Conservation (phyloP, 106 monocot genomes). For the Platanthera guangdongensis region DNA sequence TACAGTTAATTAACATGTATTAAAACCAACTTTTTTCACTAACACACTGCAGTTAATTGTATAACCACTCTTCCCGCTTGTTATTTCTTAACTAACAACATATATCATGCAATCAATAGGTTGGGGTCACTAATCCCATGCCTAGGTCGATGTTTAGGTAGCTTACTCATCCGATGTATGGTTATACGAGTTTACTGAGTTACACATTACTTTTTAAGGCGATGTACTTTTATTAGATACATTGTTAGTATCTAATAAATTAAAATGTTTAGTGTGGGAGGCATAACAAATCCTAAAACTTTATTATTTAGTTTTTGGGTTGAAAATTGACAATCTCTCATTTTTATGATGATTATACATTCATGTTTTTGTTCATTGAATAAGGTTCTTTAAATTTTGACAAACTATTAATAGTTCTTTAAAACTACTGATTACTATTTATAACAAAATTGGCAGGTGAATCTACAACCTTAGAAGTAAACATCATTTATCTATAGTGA, state of each 20-base stretch:
- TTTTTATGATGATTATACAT: not conserved
- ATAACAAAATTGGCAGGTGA: not conserved
- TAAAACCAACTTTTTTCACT: too few species aligned
- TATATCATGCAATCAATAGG: too few species aligned
- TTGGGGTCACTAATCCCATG: not conserved
- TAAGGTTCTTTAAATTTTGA: not conserved
- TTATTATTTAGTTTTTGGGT: not conserved
- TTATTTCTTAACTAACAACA: too few species aligned
- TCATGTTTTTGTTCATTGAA: not conserved
- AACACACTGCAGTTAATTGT: too few species aligned
- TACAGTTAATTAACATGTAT: too few species aligned
- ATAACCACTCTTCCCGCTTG: too few species aligned
- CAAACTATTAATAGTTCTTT: not conserved
- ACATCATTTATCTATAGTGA: not conserved
- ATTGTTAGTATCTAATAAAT: not conserved
- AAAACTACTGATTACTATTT: not conserved
- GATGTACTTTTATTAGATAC: not conserved
- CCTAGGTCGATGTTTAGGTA: not conserved
- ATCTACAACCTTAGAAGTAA: not conserved
- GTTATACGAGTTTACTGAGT: not conserved
- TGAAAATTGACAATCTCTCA: not conserved
- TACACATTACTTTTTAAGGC: not conserved
- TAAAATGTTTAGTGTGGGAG: not conserved
- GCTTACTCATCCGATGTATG: not conserved
- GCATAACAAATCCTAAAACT: not conserved